Percentiles rank a stretch among this genome's conserved stretches.
Evolutionary conservation across 768 basidiomycete genomes (phyloP).

Genomic region (Dacryopinax spathularia): DNA sequence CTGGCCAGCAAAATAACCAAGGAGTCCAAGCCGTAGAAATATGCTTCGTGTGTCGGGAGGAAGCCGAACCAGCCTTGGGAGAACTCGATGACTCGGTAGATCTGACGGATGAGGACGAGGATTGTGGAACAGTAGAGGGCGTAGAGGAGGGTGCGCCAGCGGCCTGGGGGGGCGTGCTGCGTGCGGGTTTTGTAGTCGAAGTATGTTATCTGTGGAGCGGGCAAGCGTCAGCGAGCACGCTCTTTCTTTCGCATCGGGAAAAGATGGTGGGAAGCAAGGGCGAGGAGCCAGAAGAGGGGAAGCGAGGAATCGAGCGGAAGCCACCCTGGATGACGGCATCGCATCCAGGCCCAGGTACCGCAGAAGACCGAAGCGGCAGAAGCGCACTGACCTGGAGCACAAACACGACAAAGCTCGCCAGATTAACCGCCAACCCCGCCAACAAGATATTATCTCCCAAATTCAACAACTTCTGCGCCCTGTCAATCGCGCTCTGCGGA

Average conservation of each 20-base stretch:
- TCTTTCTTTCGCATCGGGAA: too few species aligned
- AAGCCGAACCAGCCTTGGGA: conserved; percentile 46
- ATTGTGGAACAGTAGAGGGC: background rate
- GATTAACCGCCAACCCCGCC: background rate
- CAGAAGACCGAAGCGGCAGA: too few species aligned
- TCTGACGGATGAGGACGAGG: conserved; percentile 35
- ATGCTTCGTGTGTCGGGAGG: conserved; percentile 42
- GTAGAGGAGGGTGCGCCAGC: background rate
- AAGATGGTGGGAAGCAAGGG: too few species aligned
- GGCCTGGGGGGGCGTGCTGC: background rate
- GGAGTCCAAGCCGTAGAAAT: conserved; percentile 55
- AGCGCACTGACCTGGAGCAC: background rate
- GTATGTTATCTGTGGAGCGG: too few species aligned
- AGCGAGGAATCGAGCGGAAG: too few species aligned
- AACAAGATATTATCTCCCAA: background rate
- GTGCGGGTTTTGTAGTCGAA: conserved; percentile 1
- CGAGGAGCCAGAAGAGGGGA: too few species aligned
- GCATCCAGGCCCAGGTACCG: too few species aligned
- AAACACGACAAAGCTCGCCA: background rate
- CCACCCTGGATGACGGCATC: too few species aligned
- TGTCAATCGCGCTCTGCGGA: background rate
- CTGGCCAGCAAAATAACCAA: conserved; percentile 52
- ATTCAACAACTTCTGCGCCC: background rate
- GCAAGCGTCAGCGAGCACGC: too few species aligned
- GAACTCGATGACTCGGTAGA: conserved; percentile 44